A percentile compares a stretch with the other conserved stretches of the same genome.
These are phyloP conservation scores for Scenedesmus sp. DNA, from an alignment of 163 green algal genomes.

Conservation along the genomic window DNA sequence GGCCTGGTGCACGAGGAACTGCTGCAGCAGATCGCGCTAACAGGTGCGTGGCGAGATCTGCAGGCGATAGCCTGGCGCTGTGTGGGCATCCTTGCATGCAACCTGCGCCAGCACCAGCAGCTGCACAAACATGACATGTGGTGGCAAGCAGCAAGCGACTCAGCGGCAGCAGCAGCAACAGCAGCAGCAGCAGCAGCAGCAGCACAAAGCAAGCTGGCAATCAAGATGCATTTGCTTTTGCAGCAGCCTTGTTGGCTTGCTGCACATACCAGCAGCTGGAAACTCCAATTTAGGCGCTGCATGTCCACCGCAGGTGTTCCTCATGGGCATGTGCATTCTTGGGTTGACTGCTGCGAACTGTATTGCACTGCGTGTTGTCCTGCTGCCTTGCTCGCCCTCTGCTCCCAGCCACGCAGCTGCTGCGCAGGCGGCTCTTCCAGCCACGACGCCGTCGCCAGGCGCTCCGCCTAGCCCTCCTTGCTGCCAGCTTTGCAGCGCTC, in stretches of 20 bases:
- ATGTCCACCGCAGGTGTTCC: too few relatives aligned
- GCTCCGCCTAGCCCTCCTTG: neutral
- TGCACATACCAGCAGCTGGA: neutral
- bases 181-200: neutral
- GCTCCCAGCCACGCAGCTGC: conserved; percentile 5
- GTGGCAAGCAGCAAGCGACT: neutral
- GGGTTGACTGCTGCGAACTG: too few relatives aligned
- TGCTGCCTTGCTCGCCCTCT: neutral
- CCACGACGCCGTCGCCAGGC: neutral
- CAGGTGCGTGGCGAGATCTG: neutral
- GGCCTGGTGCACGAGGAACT: conserved; percentile 15
- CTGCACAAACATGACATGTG: neutral
- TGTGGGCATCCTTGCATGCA: conserved; percentile 1
- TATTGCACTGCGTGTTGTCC: neutral
- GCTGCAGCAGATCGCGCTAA: conserved; percentile 12
- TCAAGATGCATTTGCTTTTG: neutral
- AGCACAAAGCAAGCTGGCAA: neutral
- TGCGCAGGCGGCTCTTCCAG: neutral
- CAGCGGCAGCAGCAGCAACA: neutral
- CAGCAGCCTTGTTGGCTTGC: neutral
- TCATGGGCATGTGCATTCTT: too few relatives aligned
- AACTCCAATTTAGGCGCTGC: too few relatives aligned
- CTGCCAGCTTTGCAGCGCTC: conserved; percentile 35
- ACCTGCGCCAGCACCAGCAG: too few relatives aligned
- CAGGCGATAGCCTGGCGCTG: neutral